Percentiles rank a stretch among this genome's conserved stretches.
These are phyloP conservation scores for Tulasnella sp. DNA, from an alignment of 768 basidiomycete genomes.

Conservation along the genomic window DNA sequence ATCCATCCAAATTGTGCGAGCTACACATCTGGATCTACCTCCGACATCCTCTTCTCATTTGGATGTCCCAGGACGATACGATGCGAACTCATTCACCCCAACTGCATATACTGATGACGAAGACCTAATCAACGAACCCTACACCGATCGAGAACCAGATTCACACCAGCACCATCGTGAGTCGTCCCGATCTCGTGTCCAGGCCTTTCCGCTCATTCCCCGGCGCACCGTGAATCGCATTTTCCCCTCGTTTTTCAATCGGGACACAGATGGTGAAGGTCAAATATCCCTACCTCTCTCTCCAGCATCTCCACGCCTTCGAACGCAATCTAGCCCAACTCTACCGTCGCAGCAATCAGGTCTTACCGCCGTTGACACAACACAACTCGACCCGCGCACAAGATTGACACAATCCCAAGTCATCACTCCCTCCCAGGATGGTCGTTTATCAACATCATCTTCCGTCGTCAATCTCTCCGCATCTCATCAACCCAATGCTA, in stretches of 20 bases:
- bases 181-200: neutral
- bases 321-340: too few species aligned
- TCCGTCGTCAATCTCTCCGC: conserved; percentile 2
- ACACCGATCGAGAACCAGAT: too few species aligned
- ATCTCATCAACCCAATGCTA: neutral
- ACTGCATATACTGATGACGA: too few species aligned
- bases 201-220: neutral
- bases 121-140: too few species aligned
- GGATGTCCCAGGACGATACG: too few species aligned
- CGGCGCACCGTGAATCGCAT: neutral
- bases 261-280: conserved; percentile 3
- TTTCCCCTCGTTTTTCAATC: too few species aligned
- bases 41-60: too few species aligned
- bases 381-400: neutral
- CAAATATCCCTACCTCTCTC: too few species aligned
- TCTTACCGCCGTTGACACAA: neutral
- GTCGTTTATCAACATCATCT: neutral
- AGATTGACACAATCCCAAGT: neutral
- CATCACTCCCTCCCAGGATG: neutral
- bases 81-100: too few species aligned
- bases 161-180: too few species aligned
- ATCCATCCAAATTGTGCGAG: neutral
- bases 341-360: too few species aligned
- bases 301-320: too few species aligned
- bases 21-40: neutral